A percentile compares a stretch with the other conserved stretches of the same genome.
Conservation (phyloP, 192 early-diverging fungal genomes). For the Paraglomus brasilianum region DNA sequence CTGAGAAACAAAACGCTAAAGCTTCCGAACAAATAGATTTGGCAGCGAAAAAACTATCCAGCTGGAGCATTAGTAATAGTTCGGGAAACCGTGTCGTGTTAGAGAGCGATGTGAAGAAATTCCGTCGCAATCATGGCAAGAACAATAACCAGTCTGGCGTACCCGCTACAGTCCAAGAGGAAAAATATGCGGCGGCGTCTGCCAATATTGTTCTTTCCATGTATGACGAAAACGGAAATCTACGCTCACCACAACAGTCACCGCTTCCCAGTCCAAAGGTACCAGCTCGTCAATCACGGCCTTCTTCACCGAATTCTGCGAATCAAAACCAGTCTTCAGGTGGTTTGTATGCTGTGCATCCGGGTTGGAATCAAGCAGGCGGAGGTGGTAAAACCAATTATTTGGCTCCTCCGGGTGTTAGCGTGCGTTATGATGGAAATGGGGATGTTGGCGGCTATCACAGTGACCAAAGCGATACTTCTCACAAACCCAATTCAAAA, state of each 20-base stretch:
- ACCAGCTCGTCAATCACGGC: conserved; percentile 28
- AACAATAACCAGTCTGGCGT: conserved; percentile 25
- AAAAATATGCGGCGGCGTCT: conserved; percentile 28
- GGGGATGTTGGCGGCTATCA: conserved; percentile 31
- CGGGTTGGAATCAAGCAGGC: conserved; percentile 27
- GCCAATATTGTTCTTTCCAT: conserved; percentile 13
- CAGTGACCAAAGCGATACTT: conserved; percentile 41
- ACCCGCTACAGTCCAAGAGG: conserved; percentile 35
- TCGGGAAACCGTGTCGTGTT: conserved; percentile 30
- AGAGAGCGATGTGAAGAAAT: conserved; percentile 33
- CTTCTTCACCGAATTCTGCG: conserved; percentile 33
- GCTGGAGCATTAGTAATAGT: conserved; percentile 34
- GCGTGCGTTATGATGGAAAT: conserved; percentile 35
- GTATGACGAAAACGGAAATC: conserved; percentile 29
- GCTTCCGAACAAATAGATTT: conserved; percentile 45
- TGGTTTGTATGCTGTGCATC: conserved; percentile 41
- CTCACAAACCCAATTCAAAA: conserved; percentile 28
- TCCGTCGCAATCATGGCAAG: conserved; percentile 34
- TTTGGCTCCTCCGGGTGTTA: conserved; percentile 25
- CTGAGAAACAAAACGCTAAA: conserved; percentile 31
- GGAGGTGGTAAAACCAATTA: conserved; percentile 39
- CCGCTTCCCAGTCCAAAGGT: conserved; percentile 36
- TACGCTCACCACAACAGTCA: conserved; percentile 32
- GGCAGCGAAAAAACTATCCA: conserved; percentile 31
- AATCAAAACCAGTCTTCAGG: conserved; percentile 30